Percentiles rank a stretch among this genome's conserved stretches.
These are phyloP conservation scores for Trichoderma citrinoviride DNA, from an alignment of 2,329 filamentous ascomycete genomes.

Conservation along the genomic window DNA sequence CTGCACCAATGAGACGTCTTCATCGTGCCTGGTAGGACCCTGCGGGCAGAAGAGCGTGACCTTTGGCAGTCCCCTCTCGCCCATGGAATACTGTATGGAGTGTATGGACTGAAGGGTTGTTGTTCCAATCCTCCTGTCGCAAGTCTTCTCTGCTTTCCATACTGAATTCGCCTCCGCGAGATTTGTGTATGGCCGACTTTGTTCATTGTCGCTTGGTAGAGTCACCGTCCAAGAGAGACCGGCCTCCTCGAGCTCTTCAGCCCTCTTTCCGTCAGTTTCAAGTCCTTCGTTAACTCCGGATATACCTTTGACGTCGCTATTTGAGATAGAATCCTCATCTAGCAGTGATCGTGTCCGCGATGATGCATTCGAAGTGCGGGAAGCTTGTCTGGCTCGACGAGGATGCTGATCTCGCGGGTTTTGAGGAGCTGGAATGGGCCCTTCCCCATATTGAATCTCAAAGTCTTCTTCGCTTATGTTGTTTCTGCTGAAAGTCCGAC, in stretches of 20 bases:
- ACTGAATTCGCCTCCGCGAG: background rate
- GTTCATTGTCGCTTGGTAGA: background rate
- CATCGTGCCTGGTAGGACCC: background rate
- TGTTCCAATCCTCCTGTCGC: background rate
- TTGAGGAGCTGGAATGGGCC: background rate
- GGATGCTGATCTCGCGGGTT: no score
- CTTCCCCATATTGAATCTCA: background rate
- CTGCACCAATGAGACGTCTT: background rate
- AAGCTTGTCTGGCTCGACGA: background rate
- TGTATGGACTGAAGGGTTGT: background rate
- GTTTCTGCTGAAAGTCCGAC: background rate
- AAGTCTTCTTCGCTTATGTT: background rate
- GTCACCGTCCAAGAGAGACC: background rate
- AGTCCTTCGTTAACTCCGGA: background rate
- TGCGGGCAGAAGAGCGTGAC: background rate
- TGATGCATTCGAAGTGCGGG: background rate
- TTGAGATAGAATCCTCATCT: background rate
- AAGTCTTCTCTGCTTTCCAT: background rate
- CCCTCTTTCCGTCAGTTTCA: background rate
- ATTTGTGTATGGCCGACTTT: background rate
- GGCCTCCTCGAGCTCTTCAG: background rate
- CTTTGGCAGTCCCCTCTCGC: background rate
- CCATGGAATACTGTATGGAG: background rate
- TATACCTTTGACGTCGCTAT: background rate
- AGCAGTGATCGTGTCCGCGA: background rate